Evolutionary conservation across 139 green algal species (phyloP).

Genomic region (Chlorella sp.): DNA sequence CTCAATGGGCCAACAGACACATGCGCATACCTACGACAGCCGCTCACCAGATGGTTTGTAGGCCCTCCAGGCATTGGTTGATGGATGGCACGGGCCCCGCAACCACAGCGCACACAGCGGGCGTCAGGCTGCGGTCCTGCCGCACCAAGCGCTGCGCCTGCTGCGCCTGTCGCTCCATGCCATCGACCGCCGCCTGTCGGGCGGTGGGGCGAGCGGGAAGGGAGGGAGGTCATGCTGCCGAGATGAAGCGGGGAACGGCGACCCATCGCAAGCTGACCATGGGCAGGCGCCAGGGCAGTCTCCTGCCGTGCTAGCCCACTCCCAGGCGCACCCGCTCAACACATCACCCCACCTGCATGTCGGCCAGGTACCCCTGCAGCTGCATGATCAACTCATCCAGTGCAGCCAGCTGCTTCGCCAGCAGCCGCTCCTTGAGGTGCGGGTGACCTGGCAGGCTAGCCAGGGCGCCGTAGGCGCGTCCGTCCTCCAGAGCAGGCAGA

Average conservation of each 20-base stretch:
- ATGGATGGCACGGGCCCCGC: conserved; percentile 34
- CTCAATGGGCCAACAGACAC: too few species aligned
- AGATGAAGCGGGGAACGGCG: too few species aligned
- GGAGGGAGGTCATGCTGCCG: too few species aligned
- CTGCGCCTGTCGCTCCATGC: conserved; percentile 10
- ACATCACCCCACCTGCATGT: conserved; percentile 20
- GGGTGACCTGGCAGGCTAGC: neutral
- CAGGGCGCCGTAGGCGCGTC: conserved; percentile 19
- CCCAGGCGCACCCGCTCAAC: too few species aligned
- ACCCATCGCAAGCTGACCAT: too few species aligned
- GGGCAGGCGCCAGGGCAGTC: neutral
- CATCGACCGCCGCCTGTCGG: neutral
- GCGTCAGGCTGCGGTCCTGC: conserved; percentile 35
- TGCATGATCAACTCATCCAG: conserved; percentile 32
- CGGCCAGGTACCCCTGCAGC: conserved; percentile 27
- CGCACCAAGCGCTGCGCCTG: conserved; percentile 19
- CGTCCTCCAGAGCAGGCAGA: conserved; percentile 40
- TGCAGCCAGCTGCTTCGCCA: conserved; percentile 41
- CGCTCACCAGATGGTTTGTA: conserved; percentile 27
- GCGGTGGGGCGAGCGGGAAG: too few species aligned
- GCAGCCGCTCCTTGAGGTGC: conserved; percentile 24
- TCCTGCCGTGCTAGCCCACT: too few species aligned
- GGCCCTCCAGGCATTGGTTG: conserved; percentile 24
- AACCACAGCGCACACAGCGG: neutral
- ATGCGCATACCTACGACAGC: too few species aligned